Conservation (phyloP, 2,329 filamentous ascomycete species). For the Cladosporium halotolerans region DNA sequence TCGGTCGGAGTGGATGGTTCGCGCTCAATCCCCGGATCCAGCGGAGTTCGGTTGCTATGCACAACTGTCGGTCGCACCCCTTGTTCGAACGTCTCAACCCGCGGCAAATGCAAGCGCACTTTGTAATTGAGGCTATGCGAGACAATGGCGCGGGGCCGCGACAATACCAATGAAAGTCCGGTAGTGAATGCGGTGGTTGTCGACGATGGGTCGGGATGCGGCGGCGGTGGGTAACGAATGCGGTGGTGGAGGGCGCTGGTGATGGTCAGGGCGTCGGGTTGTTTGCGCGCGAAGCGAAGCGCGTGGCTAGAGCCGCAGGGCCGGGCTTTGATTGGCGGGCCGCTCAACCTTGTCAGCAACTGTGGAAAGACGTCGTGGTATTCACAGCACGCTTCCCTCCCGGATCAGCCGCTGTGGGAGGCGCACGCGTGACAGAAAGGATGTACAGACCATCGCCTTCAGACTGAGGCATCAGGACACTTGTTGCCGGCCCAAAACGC, state of each 20-base stretch:
- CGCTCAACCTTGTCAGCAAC: neutral
- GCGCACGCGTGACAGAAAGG: too few species aligned
- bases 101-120: neutral
- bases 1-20: neutral
- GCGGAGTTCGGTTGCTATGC: constrained; percentile 7
- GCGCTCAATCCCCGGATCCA: neutral
- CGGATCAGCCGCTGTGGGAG: too few species aligned
- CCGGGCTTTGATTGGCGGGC: neutral
- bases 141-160: constrained; percentile 5
- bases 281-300: constrained; percentile 1
- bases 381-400: too few species aligned
- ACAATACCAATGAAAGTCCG: neutral
- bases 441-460: too few species aligned
- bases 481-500: too few species aligned
- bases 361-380: too few species aligned
- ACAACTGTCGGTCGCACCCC: neutral
- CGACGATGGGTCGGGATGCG: neutral
- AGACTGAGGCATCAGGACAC: too few species aligned
- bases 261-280: neutral
- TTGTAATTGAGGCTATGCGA: neutral
- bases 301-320: neutral
- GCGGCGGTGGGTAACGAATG: neutral
- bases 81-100: neutral
- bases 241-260: neutral
- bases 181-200: neutral